These are phyloP conservation scores for Volvariella surrecta DNA, from an alignment of 1,284 basidiomycete genomes.

Conservation along the genomic window DNA sequence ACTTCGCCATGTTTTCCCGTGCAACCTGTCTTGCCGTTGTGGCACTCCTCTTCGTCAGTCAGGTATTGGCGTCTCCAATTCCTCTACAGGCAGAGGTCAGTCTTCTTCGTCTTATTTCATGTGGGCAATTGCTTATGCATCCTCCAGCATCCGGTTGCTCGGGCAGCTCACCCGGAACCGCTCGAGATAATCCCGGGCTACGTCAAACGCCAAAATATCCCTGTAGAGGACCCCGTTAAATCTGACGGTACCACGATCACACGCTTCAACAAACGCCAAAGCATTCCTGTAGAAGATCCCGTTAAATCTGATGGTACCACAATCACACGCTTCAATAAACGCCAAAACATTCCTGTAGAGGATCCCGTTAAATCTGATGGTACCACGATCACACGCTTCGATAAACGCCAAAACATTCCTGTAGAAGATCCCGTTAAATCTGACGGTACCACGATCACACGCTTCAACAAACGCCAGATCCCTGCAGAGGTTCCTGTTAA, in stretches of 20 bases:
- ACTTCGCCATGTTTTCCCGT: conserved; percentile 36
- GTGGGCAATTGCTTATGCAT: background rate
- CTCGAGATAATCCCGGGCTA: conserved; percentile 41
- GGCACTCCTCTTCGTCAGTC: conserved; percentile 34
- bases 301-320: conserved; percentile 15
- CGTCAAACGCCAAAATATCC: conserved; percentile 21
- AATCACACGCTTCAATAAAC: conserved; percentile 14
- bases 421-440: conserved; percentile 24
- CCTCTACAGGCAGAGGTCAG: conserved; percentile 25
- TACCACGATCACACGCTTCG: conserved; percentile 18
- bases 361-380: conserved; percentile 21
- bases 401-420: conserved; percentile 21
- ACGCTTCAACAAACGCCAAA: conserved; percentile 16
- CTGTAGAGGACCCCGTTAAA: conserved; percentile 24
- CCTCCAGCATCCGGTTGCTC: conserved; percentile 1
- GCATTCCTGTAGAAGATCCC: background rate
- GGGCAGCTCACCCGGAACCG: conserved; percentile 20
- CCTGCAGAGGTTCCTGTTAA: conserved; percentile 20
- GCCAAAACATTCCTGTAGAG: conserved; percentile 15
- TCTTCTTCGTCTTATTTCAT: background rate
- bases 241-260: conserved; percentile 14
- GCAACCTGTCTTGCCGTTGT: conserved; percentile 31
- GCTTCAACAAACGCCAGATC: conserved; percentile 21
- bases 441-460: no score
- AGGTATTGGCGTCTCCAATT: conserved; percentile 32